A percentile compares a stretch with the other conserved stretches of the same genome.
These are phyloP conservation scores for Inonotus obliquus DNA, from an alignment of 1,284 basidiomycete species.

Conservation along the genomic window DNA sequence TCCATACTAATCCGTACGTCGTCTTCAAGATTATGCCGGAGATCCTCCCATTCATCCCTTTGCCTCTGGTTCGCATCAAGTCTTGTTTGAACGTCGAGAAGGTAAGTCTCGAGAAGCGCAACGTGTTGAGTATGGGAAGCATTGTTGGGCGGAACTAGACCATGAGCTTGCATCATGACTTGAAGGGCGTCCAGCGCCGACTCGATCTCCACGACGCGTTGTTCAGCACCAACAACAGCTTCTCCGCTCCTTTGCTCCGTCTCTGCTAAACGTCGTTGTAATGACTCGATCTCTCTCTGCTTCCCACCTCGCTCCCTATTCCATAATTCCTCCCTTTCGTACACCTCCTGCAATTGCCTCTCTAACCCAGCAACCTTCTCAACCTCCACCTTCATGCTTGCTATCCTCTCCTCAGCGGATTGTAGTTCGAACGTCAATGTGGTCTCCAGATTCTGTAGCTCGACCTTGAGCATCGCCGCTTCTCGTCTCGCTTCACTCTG, in stretches of 20 bases:
- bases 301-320: slow-evolving; percentile 46
- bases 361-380: slow-evolving; percentile 48
- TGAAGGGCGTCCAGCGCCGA: slow-evolving; percentile 41
- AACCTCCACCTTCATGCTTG: slow-evolving; percentile 5
- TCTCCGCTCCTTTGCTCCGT: slow-evolving; percentile 43
- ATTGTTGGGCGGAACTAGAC: slow-evolving; percentile 48
- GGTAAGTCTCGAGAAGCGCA: slow-evolving; percentile 47
- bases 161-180: slow-evolving; percentile 47
- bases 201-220: slow-evolving; percentile 52
- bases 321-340: slow-evolving; percentile 48
- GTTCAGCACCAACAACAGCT: slow-evolving; percentile 36
- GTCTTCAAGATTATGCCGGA: slow-evolving; percentile 45
- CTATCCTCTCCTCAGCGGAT: slow-evolving; percentile 45
- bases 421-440: slow-evolving; percentile 60
- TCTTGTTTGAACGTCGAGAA: slow-evolving; percentile 47
- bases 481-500: slow-evolving; percentile 59
- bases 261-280: slow-evolving; percentile 41
- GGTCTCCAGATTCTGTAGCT: slow-evolving; percentile 63
- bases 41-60: slow-evolving; percentile 43
- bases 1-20: slow-evolving; percentile 43
- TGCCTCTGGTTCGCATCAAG: slow-evolving; percentile 45
- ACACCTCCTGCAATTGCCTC: slow-evolving; percentile 44
- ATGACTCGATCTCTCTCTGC: slow-evolving; percentile 39
- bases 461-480: slow-evolving; percentile 50
- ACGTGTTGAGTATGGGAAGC: slow-evolving; percentile 47